Percentiles rank a stretch among this genome's conserved stretches.
These are phyloP conservation scores for Aegilops tauschii DNA, from an alignment of 176 grass and related monocot species.

Conservation along the genomic window DNA sequence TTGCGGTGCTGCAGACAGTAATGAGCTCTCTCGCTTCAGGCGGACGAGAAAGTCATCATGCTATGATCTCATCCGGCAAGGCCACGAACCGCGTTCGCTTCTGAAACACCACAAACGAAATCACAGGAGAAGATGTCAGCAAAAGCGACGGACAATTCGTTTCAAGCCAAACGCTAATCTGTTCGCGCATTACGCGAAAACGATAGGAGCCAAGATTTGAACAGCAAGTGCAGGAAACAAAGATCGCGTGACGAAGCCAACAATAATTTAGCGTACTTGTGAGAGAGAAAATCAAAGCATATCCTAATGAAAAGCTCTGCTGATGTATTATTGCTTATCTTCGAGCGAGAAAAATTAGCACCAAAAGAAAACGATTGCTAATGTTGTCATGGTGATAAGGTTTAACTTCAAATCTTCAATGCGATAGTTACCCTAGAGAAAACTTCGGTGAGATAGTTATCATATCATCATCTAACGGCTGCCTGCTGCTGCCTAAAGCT, in stretches of 20 bases:
- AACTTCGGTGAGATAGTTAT: too few relatives aligned
- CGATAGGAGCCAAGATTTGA: background rate
- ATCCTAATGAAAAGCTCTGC: background rate
- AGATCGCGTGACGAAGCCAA: background rate
- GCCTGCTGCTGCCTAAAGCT: background rate
- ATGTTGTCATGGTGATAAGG: background rate
- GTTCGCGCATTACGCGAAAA: conserved; percentile 18
- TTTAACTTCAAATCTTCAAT: background rate
- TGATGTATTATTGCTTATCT: conserved; percentile 20
- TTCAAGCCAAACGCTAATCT: background rate
- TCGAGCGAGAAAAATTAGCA: background rate
- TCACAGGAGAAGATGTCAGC: conserved; percentile 3
- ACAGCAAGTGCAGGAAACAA: background rate
- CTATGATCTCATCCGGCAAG: conserved; percentile 76
- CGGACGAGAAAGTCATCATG: background rate
- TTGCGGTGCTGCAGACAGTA: background rate
- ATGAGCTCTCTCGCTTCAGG: background rate
- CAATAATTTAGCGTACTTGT: background rate
- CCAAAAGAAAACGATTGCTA: background rate
- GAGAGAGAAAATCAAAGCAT: conserved; percentile 6
- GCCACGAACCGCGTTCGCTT: conserved; percentile 72
- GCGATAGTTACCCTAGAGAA: background rate
- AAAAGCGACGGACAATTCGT: background rate
- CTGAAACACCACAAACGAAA: conserved; percentile 48
- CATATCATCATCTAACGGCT: background rate